Conservation (phyloP, 2,329 filamentous ascomycete species). For the Xylariaceae sp. region DNA sequence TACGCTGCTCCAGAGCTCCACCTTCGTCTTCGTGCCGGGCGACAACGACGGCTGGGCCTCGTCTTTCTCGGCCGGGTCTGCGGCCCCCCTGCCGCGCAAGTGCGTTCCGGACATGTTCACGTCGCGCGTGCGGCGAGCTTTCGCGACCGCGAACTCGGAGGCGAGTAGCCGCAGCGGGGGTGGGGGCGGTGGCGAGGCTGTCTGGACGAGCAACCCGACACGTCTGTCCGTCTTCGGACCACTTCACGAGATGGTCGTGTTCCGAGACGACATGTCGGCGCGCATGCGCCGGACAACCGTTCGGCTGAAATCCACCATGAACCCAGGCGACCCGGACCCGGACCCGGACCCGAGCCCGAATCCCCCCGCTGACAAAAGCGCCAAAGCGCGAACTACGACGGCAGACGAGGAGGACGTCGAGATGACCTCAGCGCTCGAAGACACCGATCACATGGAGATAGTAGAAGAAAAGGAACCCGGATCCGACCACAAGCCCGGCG, state of each 20-base stretch:
- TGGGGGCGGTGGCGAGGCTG: conserved; percentile 60
- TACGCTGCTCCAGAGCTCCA: conserved; percentile 68
- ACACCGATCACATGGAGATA: conserved; percentile 40
- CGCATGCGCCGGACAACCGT: conserved; percentile 74
- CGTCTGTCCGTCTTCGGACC: conserved; percentile 81
- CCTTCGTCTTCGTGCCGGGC: conserved; percentile 89
- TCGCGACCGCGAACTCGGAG: conserved; percentile 72
- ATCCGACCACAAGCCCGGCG: too few relatives aligned
- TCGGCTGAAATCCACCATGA: conserved; percentile 61
- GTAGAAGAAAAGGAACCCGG: too few relatives aligned
- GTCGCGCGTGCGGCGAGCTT: conserved; percentile 73
- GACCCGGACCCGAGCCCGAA: too few relatives aligned
- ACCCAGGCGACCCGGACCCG: conserved; percentile 28
- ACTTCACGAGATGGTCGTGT: conserved; percentile 78
- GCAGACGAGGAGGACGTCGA: conserved; percentile 29
- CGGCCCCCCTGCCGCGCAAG: conserved; percentile 63
- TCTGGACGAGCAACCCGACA: conserved; percentile 87
- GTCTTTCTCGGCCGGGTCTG: conserved; percentile 71
- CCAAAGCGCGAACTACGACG: too few relatives aligned
- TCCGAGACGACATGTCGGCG: conserved; percentile 79
- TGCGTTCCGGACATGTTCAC: conserved; percentile 85
- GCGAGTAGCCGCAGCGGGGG: conserved; percentile 43
- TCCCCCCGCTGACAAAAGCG: conserved; percentile 6
- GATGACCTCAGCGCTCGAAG: conserved; percentile 29
- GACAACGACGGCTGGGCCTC: conserved; percentile 98